Conservation (phyloP, 2,329 filamentous ascomycete species). For the Penicillium digitatum region DNA sequence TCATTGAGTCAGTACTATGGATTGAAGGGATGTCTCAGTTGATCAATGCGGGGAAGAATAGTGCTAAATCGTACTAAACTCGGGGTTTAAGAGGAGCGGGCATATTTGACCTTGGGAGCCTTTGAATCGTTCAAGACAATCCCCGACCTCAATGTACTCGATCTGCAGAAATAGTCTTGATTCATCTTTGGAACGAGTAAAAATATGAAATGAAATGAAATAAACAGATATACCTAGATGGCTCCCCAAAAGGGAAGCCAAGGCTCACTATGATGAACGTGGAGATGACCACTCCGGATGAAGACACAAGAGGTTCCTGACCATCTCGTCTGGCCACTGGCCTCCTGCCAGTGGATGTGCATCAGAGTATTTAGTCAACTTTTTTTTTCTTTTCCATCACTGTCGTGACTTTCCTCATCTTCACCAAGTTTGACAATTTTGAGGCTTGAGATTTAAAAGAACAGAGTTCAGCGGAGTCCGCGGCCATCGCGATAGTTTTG, state of each 20-base stretch:
- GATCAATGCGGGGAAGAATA: background rate
- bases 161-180: background rate
- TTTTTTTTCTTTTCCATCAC: background rate
- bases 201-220: background rate
- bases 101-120: conserved; percentile 26
- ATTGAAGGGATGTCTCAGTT: conserved; percentile 1
- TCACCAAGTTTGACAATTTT: conserved; percentile 16
- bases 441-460: background rate
- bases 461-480: conserved; percentile 6
- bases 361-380: too few species aligned
- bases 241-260: background rate
- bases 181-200: conserved; percentile 1
- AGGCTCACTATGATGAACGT: background rate
- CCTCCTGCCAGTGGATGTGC: background rate
- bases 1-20: conserved; percentile 55
- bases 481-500: conserved; percentile 12
- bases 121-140: background rate
- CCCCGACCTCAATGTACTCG: background rate
- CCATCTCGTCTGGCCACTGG: conserved; percentile 4
- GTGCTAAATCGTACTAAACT: conserved; percentile 35
- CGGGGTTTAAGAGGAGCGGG: conserved; percentile 36
- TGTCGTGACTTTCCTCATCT: background rate
- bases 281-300: background rate
- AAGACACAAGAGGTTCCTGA: background rate
- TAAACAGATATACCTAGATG: background rate